These are phyloP conservation scores for Curvularia verruculosa DNA, from an alignment of 2,329 filamentous ascomycete species.

Conservation along the genomic window DNA sequence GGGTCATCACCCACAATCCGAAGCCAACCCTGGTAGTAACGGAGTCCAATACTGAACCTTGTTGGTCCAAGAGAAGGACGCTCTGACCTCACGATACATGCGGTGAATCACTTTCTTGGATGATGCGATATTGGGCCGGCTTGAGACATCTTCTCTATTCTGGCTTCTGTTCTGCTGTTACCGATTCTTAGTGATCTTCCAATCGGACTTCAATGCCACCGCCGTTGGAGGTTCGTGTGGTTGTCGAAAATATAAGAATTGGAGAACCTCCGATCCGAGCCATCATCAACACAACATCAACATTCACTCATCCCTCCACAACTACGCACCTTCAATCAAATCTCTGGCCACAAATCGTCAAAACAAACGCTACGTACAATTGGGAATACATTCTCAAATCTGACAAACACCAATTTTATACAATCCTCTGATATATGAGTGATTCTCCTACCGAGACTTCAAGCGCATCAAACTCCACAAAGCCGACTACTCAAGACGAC, in stretches of 20 bases:
- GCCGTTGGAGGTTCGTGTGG: conserved; percentile 19
- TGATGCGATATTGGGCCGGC: conserved; percentile 34
- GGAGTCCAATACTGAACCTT: conserved; percentile 11
- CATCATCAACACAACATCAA: conserved; percentile 17
- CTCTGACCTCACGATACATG: conserved; percentile 28
- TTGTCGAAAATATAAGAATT: conserved; percentile 33
- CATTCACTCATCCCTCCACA: conserved; percentile 9
- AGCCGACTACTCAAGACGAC: conserved; percentile 13
- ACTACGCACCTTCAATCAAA: not conserved
- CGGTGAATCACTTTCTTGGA: conserved; percentile 28
- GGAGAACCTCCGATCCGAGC: conserved; percentile 9
- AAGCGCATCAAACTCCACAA: conserved; percentile 35
- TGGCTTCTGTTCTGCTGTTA: conserved; percentile 30
- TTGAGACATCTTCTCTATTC: conserved; percentile 33
- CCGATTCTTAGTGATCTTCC: conserved; percentile 27
- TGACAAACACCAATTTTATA: conserved; percentile 6
- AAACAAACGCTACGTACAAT: conserved; percentile 10
- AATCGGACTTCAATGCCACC: conserved; percentile 15
- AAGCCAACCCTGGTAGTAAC: conserved; percentile 21
- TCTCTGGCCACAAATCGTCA: conserved; percentile 4
- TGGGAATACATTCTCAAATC: not conserved
- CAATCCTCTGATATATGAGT: conserved; percentile 30
- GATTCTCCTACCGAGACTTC: conserved; percentile 22
- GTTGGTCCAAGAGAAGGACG: conserved; percentile 20
- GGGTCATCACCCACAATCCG: conserved; percentile 18